A percentile compares a stretch with the other conserved stretches of the same genome.
phyloP scores from a whole-genome alignment of 495 filamentous ascomycete species.

The Penicillium daleae region DNA sequence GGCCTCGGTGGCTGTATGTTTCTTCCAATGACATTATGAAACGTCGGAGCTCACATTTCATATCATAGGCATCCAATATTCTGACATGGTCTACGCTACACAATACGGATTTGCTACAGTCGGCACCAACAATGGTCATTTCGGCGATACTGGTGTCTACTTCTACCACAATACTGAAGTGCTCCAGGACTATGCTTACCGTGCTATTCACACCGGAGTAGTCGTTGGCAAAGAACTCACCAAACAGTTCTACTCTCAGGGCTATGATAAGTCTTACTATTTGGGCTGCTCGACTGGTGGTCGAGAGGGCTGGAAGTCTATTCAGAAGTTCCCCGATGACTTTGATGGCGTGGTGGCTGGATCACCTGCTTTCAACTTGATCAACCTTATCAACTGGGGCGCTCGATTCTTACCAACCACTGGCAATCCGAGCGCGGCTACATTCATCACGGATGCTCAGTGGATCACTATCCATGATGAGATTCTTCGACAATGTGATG shows the following conservation, averaged over 20 bases:
- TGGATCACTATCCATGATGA: constrained; percentile 1
- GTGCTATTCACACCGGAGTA: constrained; percentile 55
- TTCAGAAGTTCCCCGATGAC: constrained; percentile 54
- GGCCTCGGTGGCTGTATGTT: constrained; percentile 50
- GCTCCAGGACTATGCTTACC: constrained; percentile 53
- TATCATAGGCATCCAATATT: constrained; percentile 48
- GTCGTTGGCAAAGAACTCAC: constrained; percentile 55
- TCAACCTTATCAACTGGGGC: constrained; percentile 4
- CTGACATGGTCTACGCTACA: constrained; percentile 48
- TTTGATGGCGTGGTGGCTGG: constrained; percentile 72
- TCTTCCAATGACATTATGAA: neutral
- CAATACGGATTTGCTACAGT: constrained; percentile 58
- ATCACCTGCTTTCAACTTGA: constrained; percentile 45
- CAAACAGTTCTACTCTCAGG: constrained; percentile 49
- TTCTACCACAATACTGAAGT: constrained; percentile 49
- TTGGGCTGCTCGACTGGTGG: constrained; percentile 62
- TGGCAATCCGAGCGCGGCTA: neutral
- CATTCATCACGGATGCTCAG: neutral
- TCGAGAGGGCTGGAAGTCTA: constrained; percentile 55
- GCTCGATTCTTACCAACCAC: constrained; percentile 1
- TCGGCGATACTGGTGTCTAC: constrained; percentile 24
- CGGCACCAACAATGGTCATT: constrained; percentile 59
- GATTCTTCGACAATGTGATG: constrained; percentile 5
- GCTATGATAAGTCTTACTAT: constrained; percentile 56
- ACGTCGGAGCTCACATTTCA: neutral